Percentiles rank a stretch among this genome's conserved stretches.
phyloP scores from a whole-genome alignment of 148 eudicot species.

The Rhododendron williamsianum region DNA sequence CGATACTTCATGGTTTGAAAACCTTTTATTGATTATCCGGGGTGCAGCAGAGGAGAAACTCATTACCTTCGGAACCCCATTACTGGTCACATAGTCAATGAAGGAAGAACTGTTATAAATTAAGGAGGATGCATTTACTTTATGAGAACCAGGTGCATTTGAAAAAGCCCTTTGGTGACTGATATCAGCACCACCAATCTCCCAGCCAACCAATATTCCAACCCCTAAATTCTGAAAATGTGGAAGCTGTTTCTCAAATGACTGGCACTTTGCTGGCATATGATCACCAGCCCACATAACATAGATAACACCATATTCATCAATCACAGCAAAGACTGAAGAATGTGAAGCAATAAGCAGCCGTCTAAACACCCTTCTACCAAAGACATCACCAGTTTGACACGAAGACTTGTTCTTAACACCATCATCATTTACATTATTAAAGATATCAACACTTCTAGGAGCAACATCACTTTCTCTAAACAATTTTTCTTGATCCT shows the following conservation, averaged over 20 bases:
- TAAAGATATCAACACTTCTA: conserved; percentile 12
- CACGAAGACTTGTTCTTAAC: conserved; percentile 2
- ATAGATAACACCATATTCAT: conserved; percentile 65
- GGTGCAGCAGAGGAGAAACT: conserved; percentile 37
- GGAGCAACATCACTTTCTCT: conserved; percentile 18
- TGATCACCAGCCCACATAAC: conserved; percentile 40
- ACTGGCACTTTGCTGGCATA: conserved; percentile 36
- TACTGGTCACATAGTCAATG: conserved; percentile 20
- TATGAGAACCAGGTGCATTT: conserved; percentile 25
- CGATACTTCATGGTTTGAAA: conserved; percentile 20
- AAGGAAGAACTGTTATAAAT: conserved; percentile 21
- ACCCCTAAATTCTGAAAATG: conserved; percentile 33
- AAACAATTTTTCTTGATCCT: conserved; percentile 20
- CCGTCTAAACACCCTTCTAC: conserved; percentile 46
- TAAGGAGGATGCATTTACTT: conserved; percentile 9
- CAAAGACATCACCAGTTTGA: conserved; percentile 17
- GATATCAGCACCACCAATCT: conserved; percentile 61
- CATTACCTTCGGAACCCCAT: conserved; percentile 16
- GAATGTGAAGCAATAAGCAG: conserved; percentile 60
- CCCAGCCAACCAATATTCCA: conserved; percentile 68
- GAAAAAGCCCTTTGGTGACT: conserved; percentile 49
- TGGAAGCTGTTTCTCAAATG: conserved; percentile 39
- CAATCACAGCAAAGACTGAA: conserved; percentile 59
- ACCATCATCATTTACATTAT: conserved; percentile 17
- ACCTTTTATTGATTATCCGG: conserved; percentile 27